Percentiles rank a stretch among this genome's conserved stretches.
Evolutionary conservation across 345 rosid species (phyloP).

Genomic region (Populus pruinosa): DNA sequence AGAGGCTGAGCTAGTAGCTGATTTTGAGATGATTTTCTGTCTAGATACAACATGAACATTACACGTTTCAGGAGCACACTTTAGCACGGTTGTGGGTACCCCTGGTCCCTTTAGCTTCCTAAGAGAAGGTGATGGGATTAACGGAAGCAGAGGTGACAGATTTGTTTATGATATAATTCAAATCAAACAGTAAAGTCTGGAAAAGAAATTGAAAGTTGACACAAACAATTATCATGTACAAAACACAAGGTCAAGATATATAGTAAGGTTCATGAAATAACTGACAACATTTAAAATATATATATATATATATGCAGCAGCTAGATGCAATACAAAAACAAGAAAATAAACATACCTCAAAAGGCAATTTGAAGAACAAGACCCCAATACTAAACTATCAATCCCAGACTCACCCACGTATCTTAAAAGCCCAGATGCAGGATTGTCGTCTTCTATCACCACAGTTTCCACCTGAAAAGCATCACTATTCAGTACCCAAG

Average conservation of each 20-base stretch:
- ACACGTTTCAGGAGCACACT: conserved; percentile 48
- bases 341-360: conserved; percentile 31
- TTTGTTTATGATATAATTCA: too few relatives aligned
- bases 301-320: too few relatives aligned
- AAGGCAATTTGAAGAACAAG: conserved; percentile 42
- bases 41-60: conserved; percentile 50
- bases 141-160: too few relatives aligned
- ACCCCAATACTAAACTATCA: conserved; percentile 63
- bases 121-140: background rate
- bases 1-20: conserved; percentile 28
- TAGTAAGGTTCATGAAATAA: too few relatives aligned
- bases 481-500: background rate
- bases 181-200: too few relatives aligned
- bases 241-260: too few relatives aligned
- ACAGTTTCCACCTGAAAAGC: conserved; percentile 58
- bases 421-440: conserved; percentile 57
- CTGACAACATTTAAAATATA: too few relatives aligned
- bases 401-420: conserved; percentile 46
- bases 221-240: too few relatives aligned
- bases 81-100: conserved; percentile 48
- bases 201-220: too few relatives aligned
- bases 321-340: too few relatives aligned
- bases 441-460: conserved; percentile 66
- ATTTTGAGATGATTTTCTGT: conserved; percentile 43
- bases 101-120: conserved; percentile 57